phyloP scores from a whole-genome alignment of 495 filamentous ascomycete species.

The Penicillium mononematosum region DNA sequence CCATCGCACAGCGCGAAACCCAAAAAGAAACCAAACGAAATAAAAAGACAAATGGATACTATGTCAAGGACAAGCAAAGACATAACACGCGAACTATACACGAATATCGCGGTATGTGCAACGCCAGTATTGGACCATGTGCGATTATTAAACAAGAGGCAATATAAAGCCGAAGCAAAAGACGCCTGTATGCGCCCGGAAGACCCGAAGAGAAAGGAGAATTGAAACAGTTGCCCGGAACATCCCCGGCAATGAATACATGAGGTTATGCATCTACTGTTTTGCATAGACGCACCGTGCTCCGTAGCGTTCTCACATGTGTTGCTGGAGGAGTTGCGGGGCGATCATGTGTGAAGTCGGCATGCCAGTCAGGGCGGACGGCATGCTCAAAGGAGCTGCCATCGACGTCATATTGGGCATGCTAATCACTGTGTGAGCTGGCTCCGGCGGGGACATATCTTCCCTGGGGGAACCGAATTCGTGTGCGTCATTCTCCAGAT shows the following conservation, averaged over 20 bases:
- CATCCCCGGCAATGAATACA: background rate
- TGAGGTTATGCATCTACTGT: background rate
- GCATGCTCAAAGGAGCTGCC: constrained; percentile 39
- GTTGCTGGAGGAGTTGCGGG: constrained; percentile 48
- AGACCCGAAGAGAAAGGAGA: background rate
- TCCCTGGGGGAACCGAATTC: constrained; percentile 75
- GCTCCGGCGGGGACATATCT: constrained; percentile 57
- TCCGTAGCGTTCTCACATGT: constrained; percentile 33
- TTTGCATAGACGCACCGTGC: background rate
- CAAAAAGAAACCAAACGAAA: background rate
- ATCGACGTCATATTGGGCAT: constrained; percentile 43
- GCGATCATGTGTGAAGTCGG: constrained; percentile 45
- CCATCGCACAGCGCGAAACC: background rate
- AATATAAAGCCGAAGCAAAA: constrained; percentile 7
- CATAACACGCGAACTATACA: constrained; percentile 1
- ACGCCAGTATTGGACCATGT: constrained; percentile 1
- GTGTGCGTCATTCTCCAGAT: constrained; percentile 70
- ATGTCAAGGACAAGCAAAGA: constrained; percentile 2
- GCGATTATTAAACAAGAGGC: constrained; percentile 13
- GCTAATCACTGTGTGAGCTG: constrained; percentile 34
- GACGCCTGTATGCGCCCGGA: constrained; percentile 5
- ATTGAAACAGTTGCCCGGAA: background rate
- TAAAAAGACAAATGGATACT: background rate
- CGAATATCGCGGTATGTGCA: constrained; percentile 6
- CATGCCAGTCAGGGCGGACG: constrained; percentile 39